Base-by-base conservation (phyloP, 805 yeast species). In the Metschnikowia lachancei region DNA sequence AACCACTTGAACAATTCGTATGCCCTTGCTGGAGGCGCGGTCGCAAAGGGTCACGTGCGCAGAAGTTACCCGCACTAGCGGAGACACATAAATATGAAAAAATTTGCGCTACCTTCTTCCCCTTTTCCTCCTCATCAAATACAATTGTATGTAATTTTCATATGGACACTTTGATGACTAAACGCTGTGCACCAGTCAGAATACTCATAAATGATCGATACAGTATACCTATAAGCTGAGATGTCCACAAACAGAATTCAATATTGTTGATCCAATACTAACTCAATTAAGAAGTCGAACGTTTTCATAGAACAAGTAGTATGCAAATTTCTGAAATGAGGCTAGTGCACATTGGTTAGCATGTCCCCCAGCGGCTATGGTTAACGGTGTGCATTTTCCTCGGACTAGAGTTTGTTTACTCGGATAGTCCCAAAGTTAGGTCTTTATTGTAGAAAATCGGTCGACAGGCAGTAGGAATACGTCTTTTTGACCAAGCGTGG, bases 181-280 rank as follows among this genome's bases (percentile, higher is more conserved):
- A 61, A 66, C 72, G 76, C 76, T 72, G 76, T 72, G 76, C 76
- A 72, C 76, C 76, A 72, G 75, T 71, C 76, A 70, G 76, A 72
- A 70, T 67, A 70, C 74, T 70, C 67, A 52, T 49, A 58, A 61
- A 70, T 72, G 76, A 72, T 62, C 60, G 66, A 62, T 57, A 53
- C 64, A 69, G 74, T 72, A 70, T 66, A 70, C 76, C 76, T 74
- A 72, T 69, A 66, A 62, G 67, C 76, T 72, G 76, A 72, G 60
- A 46, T 54, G 52, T 53, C 57, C 47, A 24, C 30, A 7, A 26
- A 20, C n/a, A 14, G 22, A 12, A 29, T 36, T 24, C n/a, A 26
- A 17, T 41, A 14, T 17, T 30, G 3, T 18, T 30, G 13, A n/a
- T 9, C 8, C 18, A 16, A 16, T 41, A 52, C 54, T 52, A 50